Evolutionary conservation across 2,329 filamentous ascomycete genomes (phyloP).

Genomic region (Alternaria metachromatica): DNA sequence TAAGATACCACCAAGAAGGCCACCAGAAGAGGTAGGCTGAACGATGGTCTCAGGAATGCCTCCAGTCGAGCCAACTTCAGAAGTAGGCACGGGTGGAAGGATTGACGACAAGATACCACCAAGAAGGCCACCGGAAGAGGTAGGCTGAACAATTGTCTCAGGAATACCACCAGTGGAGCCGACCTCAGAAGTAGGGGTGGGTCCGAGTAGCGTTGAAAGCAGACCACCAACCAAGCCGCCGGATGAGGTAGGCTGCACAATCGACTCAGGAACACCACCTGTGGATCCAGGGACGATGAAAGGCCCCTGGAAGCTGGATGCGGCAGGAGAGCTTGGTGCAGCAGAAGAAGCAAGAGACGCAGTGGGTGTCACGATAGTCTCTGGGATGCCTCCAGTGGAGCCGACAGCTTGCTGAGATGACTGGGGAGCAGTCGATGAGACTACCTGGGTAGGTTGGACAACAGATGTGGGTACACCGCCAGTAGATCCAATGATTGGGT

Average conservation of each 20-base stretch:
- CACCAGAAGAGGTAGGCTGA: constrained; percentile 11
- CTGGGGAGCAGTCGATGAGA: constrained; percentile 6
- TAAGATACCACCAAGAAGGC: neutral
- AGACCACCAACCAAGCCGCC: constrained; percentile 16
- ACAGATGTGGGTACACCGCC: constrained; percentile 26
- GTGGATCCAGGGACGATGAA: constrained; percentile 35
- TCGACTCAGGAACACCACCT: constrained; percentile 17
- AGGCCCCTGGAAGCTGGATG: constrained; percentile 30
- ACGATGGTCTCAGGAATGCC: constrained; percentile 19
- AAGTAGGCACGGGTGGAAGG: constrained; percentile 20
- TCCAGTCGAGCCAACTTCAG: constrained; percentile 22
- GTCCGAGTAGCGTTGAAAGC: constrained; percentile 21
- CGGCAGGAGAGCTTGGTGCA: constrained; percentile 10
- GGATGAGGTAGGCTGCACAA: constrained; percentile 20
- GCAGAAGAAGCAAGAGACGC: constrained; percentile 13
- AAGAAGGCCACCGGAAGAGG: constrained; percentile 10
- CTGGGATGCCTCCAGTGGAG: constrained; percentile 24
- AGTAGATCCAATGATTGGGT: constrained; percentile 27
- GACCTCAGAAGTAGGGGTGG: constrained; percentile 16
- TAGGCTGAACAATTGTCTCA: constrained; percentile 22
- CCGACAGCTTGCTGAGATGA: constrained; percentile 15
- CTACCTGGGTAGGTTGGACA: constrained; percentile 24
- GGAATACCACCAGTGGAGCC: constrained; percentile 35
- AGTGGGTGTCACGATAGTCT: constrained; percentile 24
- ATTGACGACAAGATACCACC: constrained; percentile 6